These are phyloP conservation scores for Urtica urens DNA, from an alignment of 306 rosid species.

Conservation along the genomic window DNA sequence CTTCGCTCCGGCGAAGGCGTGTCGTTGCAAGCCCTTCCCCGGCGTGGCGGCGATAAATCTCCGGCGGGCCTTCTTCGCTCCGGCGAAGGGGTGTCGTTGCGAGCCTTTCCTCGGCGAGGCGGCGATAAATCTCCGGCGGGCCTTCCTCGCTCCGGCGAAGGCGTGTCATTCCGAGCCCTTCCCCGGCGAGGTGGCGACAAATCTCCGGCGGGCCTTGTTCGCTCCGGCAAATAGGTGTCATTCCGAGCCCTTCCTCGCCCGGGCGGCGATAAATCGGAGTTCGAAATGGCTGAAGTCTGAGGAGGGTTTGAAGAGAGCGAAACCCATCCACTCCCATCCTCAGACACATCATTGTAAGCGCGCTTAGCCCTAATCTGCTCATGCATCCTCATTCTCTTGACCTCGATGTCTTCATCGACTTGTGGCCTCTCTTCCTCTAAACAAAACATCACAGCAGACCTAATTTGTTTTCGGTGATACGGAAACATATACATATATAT, in stretches of 20 bases:
- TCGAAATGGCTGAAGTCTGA: no score
- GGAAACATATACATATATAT: neutral
- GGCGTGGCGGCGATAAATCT: conserved; percentile 47
- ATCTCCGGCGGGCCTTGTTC: conserved; percentile 29
- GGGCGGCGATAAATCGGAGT: conserved; percentile 54
- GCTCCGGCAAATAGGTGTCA: conserved; percentile 54
- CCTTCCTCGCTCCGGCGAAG: conserved; percentile 34
- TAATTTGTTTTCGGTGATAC: neutral
- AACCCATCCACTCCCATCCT: conserved; percentile 98
- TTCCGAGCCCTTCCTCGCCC: conserved; percentile 35
- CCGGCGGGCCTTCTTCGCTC: conserved; percentile 14
- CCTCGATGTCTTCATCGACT: conserved; percentile 78
- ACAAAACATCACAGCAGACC: neutral
- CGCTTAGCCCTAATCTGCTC: conserved; percentile 59
- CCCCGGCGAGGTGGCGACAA: conserved; percentile 36
- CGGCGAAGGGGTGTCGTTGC: conserved; percentile 30
- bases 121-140: conserved; percentile 30
- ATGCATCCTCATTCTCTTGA: conserved; percentile 76
- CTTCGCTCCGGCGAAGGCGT: conserved; percentile 34
- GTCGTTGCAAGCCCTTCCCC: conserved; percentile 20
- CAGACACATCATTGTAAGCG: conserved; percentile 53
- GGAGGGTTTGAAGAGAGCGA: conserved; percentile 36
- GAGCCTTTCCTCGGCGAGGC: conserved; percentile 24
- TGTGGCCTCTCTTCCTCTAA: conserved; percentile 59
- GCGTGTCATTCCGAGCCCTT: conserved; percentile 27